phyloP scores from a whole-genome alignment of 2,329 filamentous ascomycete genomes.

The Cladosporium oxysporum region DNA sequence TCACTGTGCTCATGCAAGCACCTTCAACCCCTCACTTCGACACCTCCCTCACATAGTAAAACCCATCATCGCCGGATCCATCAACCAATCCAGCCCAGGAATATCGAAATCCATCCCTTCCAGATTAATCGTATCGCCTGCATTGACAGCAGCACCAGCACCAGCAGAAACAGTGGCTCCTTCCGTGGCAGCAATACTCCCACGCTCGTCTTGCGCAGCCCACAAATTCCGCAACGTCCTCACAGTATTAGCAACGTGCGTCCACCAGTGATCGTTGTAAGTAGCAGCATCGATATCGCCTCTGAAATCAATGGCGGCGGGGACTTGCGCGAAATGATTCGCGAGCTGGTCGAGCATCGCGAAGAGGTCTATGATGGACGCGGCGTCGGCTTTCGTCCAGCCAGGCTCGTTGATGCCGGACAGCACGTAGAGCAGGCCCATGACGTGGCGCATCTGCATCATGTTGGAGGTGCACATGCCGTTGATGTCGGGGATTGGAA shows the following conservation, averaged over 20 bases:
- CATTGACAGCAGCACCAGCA: not conserved
- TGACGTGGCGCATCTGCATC: constrained; percentile 9
- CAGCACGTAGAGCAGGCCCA: constrained; percentile 5
- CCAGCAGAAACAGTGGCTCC: not conserved
- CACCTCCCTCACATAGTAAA: not conserved
- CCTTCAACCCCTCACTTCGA: not conserved
- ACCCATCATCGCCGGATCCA: constrained; percentile 14
- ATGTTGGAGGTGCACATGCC: constrained; percentile 1
- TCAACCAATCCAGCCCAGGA: constrained; percentile 14
- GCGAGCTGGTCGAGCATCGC: constrained; percentile 6
- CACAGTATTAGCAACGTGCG: constrained; percentile 1
- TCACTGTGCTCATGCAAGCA: not conserved
- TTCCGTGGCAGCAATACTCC: not conserved
- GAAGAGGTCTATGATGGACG: not conserved
- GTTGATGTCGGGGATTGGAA: constrained; percentile 10
- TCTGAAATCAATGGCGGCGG: not conserved
- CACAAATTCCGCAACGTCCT: constrained; percentile 3
- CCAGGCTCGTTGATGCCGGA: constrained; percentile 10
- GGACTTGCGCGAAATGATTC: not conserved
- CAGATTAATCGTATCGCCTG: not conserved
- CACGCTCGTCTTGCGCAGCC: not conserved
- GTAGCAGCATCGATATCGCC: not conserved
- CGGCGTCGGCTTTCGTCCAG: constrained; percentile 5
- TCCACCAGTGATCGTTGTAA: constrained; percentile 4
- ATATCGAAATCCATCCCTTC: constrained; percentile 12